Base-by-base conservation (phyloP, 768 basidiomycete genomes). In the Sarcodon sp. region DNA sequence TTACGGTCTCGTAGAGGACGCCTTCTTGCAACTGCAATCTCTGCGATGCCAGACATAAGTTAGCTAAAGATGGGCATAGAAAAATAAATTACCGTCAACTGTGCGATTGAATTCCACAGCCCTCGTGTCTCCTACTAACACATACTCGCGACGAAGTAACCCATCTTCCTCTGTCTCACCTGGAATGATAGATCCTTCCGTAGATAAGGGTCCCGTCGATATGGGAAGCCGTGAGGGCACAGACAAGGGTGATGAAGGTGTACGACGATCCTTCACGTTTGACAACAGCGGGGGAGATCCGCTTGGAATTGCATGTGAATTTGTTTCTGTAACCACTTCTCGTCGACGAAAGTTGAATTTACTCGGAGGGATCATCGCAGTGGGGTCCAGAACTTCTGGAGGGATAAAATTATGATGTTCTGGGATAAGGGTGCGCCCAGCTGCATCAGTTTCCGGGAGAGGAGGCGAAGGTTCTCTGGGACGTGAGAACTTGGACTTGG, bases 71-170 rank as follows among this genome's bases (percentile, higher is more conserved):
- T 10, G 36, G 7, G 13, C 9, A 13, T 35, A 3, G 9, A 46
- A 16, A 33, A 44, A 27, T 21, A 13, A 62, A 79, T 56, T 51
- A 87, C 93, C 93, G 67, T 98, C 94, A 1, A 94, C 84, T 3
- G 90, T 77, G 12, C 80, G 79, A 60, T 89, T 90, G 61, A 97
- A 89, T 60, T 98, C 93, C 2, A 97, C 86, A 1, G 87, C 87
- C 45, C 83, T 74, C 47, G 76, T 79, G 62, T 99, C 91, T 38
- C 85, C 92, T 1, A 98, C 87, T 1, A 99, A 76, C 0, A 98
- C 94, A 56, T 99, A 99, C 58, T 98, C 94, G 52, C 80, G 75
- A 46, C 83, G 73, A 44, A 89, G 69, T 45, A 81, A 68, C 0
- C 84, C 84, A 57, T 88, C 86, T 58, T 89, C 86, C 57, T 88